Conservation (phyloP, 228 moss, liverwort and hornwort species). For the Sphagnum fallax region DNA sequence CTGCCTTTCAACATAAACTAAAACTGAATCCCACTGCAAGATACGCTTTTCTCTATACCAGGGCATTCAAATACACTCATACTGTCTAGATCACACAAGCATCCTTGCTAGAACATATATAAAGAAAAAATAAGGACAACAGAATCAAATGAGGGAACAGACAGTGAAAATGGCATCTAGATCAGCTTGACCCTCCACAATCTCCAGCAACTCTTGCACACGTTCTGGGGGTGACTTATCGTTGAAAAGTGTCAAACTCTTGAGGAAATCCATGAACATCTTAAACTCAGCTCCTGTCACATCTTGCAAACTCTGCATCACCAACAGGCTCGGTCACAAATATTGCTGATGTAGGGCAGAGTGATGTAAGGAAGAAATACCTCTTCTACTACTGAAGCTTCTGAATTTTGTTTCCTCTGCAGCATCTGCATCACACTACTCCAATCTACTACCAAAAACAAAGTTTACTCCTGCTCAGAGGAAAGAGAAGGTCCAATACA, state of each 20-base stretch:
- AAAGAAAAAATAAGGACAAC: neutral
- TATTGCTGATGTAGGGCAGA: constrained; percentile 13
- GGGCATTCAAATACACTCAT: too few species aligned
- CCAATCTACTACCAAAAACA: too few species aligned
- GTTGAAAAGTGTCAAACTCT: constrained; percentile 78
- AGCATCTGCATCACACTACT: too few species aligned
- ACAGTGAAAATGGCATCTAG: constrained; percentile 97
- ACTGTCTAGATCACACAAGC: too few species aligned
- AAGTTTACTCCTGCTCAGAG: too few species aligned
- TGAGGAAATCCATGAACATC: constrained; percentile 99
- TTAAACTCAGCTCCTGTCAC: constrained; percentile 99
- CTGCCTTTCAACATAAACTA: neutral
- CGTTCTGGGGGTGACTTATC: constrained; percentile 75
- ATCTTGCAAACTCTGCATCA: constrained; percentile 99
- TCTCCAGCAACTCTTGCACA: constrained; percentile 94
- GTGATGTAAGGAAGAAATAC: neutral
- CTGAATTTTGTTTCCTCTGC: neutral
- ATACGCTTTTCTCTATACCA: too few species aligned
- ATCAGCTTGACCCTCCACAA: constrained; percentile 99
- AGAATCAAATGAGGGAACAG: constrained; percentile 5
- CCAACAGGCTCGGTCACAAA: constrained; percentile 58
- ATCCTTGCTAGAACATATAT: neutral
- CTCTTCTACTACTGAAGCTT: neutral
- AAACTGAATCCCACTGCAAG: neutral
- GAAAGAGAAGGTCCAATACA: too few species aligned